Evolutionary conservation across 495 filamentous ascomycete genomes (phyloP), one percentile per base, ranked within the genome.

Genomic region (Polyplosphaeria fusca): DNA sequence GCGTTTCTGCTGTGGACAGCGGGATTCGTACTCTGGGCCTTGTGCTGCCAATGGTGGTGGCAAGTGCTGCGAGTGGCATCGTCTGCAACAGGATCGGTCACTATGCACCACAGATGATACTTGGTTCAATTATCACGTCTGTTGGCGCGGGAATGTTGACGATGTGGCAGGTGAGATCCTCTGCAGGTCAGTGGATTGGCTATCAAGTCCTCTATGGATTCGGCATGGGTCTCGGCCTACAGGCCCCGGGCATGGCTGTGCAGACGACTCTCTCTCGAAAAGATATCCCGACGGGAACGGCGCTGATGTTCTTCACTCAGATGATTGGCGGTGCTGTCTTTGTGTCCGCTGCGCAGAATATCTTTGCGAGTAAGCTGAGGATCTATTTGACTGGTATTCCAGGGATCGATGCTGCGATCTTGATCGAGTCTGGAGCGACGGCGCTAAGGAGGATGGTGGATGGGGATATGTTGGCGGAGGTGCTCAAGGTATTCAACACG

Each of bases 301-400:
- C 55, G 3, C 4, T 63, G 26, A 51, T 69, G 18, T 11, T 67
- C 28, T 59, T 63, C 22, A 12, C 23, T 7, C 55, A 59, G 22
- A 39, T 23, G 13, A 11, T 63, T 1, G 44, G 56, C 4, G 56
- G 56, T 24, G 50, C 61, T 3, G 28, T 60, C 7, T 43, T 46
- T 24, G 13, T 60, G 11, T 12, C 43, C 7, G 22, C 58, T 3
- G 43, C 3, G 1, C 49, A 64, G 20, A 41, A 19, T 16, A 26
- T 56, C 0, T 46, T 64, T 23, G 13, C 24, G 1, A 60, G 23
- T 22, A 40, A 57, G 42, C 38, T 70, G 20, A 28, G 19, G 40
- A 26, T n/a, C 20, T 28, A 47, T 86, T 85, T 1, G 82, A 78
- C 0, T 86, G 91, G 67, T 1, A 18, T 62, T 14, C 2, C 35